Evolutionary conservation across 2,329 filamentous ascomycete species (phyloP), one percentile per base, ranked within the genome.

Genomic region (Westerdykella ornata): DNA sequence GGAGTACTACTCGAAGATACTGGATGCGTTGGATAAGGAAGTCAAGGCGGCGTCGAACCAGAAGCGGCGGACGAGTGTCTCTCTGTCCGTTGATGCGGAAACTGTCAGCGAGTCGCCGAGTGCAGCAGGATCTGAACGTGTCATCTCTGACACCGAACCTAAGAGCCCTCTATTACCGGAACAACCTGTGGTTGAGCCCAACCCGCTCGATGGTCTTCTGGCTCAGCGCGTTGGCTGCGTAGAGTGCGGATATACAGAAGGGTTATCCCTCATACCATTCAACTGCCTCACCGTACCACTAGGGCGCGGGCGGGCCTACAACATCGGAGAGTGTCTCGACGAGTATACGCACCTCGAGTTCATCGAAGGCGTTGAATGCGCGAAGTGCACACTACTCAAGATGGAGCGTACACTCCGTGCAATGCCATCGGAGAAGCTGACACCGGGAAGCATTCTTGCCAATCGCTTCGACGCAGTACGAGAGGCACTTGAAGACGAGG

Each of bases 191-290:
- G 44, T 47, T 12, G 64, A 76, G 5, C 75, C 76, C 35, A 95
- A 92, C 52, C 92, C 92, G 0, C 71, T 97, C 1, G 88, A 97
- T 62, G 92, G 92, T 0, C 70, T 94, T 15, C 74, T 88, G 7
- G 90, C 89, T 1, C 90, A 97, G 65, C 78, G 88, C 30, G 88
- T 97, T 1, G 85, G 86, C 0, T 98, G 92, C 63, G 82, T 85
- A 41, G 74, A 75, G 35, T 98, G 92, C 60, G 87, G 88, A 6
- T 84, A 85, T 66, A 88, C 87, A 0, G 88, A 95, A 54, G 89
- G 89, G 1, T 73, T 96, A 12, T 88, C 85, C 1, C 79, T 97
- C 68, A 94, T 88, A 15, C 88, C 88, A 0, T 97, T 97, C 72
- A 96, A 92, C 59, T 96, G 88, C 57, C 71, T 97, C 35, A 96